Evolutionary conservation across 345 rosid species (phyloP), one percentile per base, ranked within the genome.

Genomic region (Carallia brachiata): DNA sequence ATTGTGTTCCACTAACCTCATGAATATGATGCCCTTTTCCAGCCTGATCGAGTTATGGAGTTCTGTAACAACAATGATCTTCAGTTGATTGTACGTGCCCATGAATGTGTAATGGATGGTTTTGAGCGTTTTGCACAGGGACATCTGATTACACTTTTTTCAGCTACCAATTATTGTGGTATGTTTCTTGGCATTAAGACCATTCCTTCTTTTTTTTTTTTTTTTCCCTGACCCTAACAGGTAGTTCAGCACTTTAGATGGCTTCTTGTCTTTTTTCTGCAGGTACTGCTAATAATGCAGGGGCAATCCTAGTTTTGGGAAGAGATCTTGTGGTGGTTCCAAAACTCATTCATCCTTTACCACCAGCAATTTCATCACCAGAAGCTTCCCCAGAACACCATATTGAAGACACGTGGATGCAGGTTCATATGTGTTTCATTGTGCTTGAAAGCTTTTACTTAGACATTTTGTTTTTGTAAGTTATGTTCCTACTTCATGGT

Each of bases 21-120:
- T 66, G 8, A 67, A 31, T 37, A 61, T 31, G 75, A 31, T 63
- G 73, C 36, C 28, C 27, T 73, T 30, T 75, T 71, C 81, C 93
- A 95, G 99, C 98, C 99, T 39, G 99, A 95, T 79, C 93, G 97
- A 66, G 99, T 95, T 47, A 92, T 95, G 99, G 98, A 95, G 72
- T 95, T 95, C 73, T 95, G 99, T 77, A 90, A 84, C 69, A 95
- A 95, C 85, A 95, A 95, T 75, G 99, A 95, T 78, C 98, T 95
- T 65, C 97, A 95, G 79, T 79, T 95, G 79, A 95, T 95, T 77
- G 97, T 95, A 36, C 96, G 98, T 67, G 99, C 98, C 52, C 98
- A 95, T 61, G 99, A 95, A 80, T 95, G 98, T 32, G 99, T 95
- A 72, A 95, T 95, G 99, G 99, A 95, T 59, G 99, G 99, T 53